phyloP scores from a whole-genome alignment of 2,329 filamentous ascomycete genomes.

The Scleromitrula shiraiana region DNA sequence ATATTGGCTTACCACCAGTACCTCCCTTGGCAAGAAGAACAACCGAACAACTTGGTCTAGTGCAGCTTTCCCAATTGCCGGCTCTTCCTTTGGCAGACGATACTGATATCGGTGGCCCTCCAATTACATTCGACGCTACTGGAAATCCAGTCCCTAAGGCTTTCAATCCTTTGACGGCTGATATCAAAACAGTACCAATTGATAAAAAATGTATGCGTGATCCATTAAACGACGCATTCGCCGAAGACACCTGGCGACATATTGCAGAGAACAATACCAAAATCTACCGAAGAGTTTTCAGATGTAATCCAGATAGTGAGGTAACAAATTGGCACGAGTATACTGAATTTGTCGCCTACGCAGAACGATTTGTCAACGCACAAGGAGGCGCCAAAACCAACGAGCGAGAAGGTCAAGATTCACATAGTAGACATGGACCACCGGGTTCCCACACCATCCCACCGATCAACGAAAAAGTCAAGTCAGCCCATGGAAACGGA shows the following conservation, averaged over 20 bases:
- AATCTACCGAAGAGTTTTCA: conserved; percentile 86
- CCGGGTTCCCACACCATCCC: conserved; percentile 16
- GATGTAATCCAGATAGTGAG: conserved; percentile 94
- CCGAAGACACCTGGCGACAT: conserved; percentile 78
- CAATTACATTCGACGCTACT: conserved; percentile 46
- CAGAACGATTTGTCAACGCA: conserved; percentile 57
- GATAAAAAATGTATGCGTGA: conserved; percentile 93
- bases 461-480: conserved; percentile 16
- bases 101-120: conserved; percentile 72
- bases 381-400: conserved; percentile 29
- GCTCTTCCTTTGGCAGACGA: conserved; percentile 65
- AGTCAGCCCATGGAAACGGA: conserved; percentile 19
- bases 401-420: conserved; percentile 27
- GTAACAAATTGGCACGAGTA: conserved; percentile 92
- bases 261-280: conserved; percentile 93
- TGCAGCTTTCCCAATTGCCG: conserved; percentile 61
- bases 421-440: conserved; percentile 26
- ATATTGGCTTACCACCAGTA: conserved; percentile 49
- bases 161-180: conserved; percentile 50
- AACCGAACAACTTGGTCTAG: conserved; percentile 60
- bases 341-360: conserved; percentile 50
- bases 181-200: conserved; percentile 66
- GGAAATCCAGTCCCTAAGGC: conserved; percentile 39
- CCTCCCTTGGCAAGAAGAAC: conserved; percentile 50
- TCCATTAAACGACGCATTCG: conserved; percentile 73